Evolutionary conservation across 2,329 filamentous ascomycete genomes (phyloP).

Genomic region (Diaporthe destruens): DNA sequence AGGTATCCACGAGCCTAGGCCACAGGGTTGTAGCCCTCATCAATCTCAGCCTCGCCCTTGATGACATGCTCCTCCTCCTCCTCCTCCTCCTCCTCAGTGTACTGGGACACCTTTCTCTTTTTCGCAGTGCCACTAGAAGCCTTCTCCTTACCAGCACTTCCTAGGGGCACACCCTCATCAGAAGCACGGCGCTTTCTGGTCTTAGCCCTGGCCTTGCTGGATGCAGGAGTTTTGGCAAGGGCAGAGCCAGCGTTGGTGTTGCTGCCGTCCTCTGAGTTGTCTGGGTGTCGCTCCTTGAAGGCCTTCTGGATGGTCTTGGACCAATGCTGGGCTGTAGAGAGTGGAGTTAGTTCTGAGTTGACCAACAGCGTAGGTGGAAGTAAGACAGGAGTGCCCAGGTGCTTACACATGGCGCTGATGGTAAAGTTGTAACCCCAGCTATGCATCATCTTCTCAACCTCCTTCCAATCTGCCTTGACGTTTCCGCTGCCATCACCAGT

Average conservation of each 20-base stretch:
- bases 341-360: background rate
- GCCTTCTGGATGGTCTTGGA: constrained; percentile 36
- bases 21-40: constrained; percentile 36
- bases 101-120: constrained; percentile 40
- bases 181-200: constrained; percentile 35
- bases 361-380: background rate
- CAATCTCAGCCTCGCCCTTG: constrained; percentile 33
- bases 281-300: constrained; percentile 38
- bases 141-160: constrained; percentile 31
- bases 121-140: constrained; percentile 41
- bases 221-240: constrained; percentile 31
- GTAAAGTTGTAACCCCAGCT: constrained; percentile 38
- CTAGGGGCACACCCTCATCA: constrained; percentile 38
- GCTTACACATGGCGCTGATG: constrained; percentile 40
- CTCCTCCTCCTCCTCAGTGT: background rate
- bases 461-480: constrained; percentile 35
- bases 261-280: constrained; percentile 1
- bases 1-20: background rate
- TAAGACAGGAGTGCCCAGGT: background rate
- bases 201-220: constrained; percentile 33
- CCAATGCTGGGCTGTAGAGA: constrained; percentile 38
- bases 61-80: constrained; percentile 10
- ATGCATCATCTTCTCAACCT: constrained; percentile 34
- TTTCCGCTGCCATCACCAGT: constrained; percentile 32
- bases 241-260: constrained; percentile 22